A percentile compares a stretch with the other conserved stretches of the same genome.
Evolutionary conservation across 371 early-diverging fungal species (phyloP).

Genomic region (Amoeboaphelidium protococcarum): DNA sequence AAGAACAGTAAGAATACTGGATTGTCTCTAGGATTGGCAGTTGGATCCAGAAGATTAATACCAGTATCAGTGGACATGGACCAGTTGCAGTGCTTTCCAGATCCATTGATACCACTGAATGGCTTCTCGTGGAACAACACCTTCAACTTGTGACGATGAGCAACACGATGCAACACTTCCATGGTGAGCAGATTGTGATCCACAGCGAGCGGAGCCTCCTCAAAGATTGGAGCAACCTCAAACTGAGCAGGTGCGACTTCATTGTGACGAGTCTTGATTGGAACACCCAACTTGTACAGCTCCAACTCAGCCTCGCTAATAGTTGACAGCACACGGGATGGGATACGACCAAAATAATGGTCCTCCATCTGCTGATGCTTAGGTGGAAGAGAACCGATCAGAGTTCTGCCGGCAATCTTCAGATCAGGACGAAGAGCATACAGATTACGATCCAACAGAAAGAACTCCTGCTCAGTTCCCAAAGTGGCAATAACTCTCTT

Average conservation of each 20-base stretch:
- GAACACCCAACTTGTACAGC: conserved; percentile 74
- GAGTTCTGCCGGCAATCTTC: conserved; percentile 78
- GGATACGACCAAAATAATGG: conserved; percentile 94
- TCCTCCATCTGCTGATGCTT: conserved; percentile 95
- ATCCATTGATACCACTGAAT: conserved; percentile 91
- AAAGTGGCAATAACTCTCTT: conserved; percentile 62
- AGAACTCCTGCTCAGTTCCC: conserved; percentile 95
- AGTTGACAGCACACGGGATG: conserved; percentile 63
- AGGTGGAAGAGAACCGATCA: conserved; percentile 75
- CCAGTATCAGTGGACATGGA: conserved; percentile 77
- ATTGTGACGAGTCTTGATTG: conserved; percentile 95
- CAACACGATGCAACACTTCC: conserved; percentile 85
- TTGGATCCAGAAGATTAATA: conserved; percentile 83
- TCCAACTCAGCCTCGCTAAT: conserved; percentile 82
- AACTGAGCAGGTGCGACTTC: conserved; percentile 97
- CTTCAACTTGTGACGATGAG: conserved; percentile 85
- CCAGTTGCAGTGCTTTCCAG: conserved; percentile 98
- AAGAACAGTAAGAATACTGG: conserved; percentile 81
- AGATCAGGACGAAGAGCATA: conserved; percentile 81
- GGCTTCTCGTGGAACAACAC: conserved; percentile 93
- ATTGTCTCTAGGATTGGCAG: conserved; percentile 74
- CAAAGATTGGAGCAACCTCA: conserved; percentile 89
- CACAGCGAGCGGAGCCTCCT: conserved; percentile 81
- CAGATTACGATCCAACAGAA: conserved; percentile 73
- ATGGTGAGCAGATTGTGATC: conserved; percentile 95